phyloP scores from a whole-genome alignment of 345 rosid genomes.

The Odontarrhena argentea region DNA sequence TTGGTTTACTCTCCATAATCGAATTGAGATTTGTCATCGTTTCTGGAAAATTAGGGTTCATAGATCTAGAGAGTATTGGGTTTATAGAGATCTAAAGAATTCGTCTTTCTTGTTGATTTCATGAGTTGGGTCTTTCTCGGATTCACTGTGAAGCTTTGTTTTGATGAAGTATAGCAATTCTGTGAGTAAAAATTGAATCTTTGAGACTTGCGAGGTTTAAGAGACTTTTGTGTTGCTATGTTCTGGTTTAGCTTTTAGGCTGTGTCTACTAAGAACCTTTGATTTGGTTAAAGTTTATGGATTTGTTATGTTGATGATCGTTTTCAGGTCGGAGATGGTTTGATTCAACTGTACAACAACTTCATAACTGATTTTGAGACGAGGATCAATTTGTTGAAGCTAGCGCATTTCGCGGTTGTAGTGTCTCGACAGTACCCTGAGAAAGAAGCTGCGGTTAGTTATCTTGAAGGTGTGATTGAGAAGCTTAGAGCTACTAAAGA shows the following conservation, averaged over 20 bases:
- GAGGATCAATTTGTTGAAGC: slow-evolving; percentile 93
- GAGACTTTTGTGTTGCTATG: slow-evolving; percentile 17
- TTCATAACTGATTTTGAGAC: slow-evolving; percentile 95
- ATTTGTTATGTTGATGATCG: slow-evolving; percentile 12
- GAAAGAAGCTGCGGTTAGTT: slow-evolving; percentile 83
- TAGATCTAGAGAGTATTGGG: slow-evolving; percentile 22
- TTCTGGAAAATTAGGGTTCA: slow-evolving; percentile 28
- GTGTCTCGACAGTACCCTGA: slow-evolving; percentile 86
- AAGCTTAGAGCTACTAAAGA: slow-evolving; percentile 81
- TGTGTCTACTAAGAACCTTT: slow-evolving; percentile 1
- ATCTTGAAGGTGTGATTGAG: slow-evolving; percentile 82
- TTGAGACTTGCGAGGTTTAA: slow-evolving; percentile 8
- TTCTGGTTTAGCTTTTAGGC: slow-evolving; percentile 17
- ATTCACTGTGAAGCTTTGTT: slow-evolving; percentile 26
- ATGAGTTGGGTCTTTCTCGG: slow-evolving; percentile 14
- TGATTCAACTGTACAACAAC: slow-evolving; percentile 85
- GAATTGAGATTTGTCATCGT: neutral
- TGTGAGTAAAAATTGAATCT: slow-evolving; percentile 10
- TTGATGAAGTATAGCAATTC: neutral
- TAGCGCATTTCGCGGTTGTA: slow-evolving; percentile 88
- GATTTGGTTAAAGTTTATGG: slow-evolving; percentile 8
- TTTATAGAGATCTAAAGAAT: slow-evolving; percentile 22
- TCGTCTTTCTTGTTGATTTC: neutral
- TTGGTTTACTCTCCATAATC: slow-evolving; percentile 10
- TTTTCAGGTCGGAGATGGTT: slow-evolving; percentile 82